Base-by-base conservation (phyloP, 1,284 basidiomycete species). In the Puccinia triticina region DNA sequence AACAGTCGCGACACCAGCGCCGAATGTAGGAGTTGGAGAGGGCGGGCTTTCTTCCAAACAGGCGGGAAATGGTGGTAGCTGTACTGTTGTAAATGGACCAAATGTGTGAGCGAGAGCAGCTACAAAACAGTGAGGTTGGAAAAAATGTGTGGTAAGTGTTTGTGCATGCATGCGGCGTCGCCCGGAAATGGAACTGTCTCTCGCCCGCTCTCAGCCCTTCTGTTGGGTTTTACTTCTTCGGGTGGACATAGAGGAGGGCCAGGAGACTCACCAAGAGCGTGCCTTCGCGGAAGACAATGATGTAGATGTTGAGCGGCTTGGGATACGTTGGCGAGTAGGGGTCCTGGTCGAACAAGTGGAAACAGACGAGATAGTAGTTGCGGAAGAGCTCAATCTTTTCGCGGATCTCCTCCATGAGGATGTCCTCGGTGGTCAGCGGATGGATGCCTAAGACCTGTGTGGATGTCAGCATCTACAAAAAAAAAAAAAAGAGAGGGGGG, bases 371-470 rank as follows among this genome's bases (percentile, higher is more conserved):
- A 87, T 98, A 99, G 88, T 99, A 99, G 87, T 97, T 98, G 82
- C 96, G 90, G 90, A 99, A 99, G 26, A 99, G 91, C 87, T 99
- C 97, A 85, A 99, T 99, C 90, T 99, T 99, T 88, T 99, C 97
- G 85, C 97, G 94, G 55, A 95, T 94, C 89, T 99, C 97, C 88
- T 99, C 96, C 92, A 98, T 98, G 85, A 95, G 92, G 86, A 99
- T 99, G 89, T 99, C 97, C 89, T 99, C 97, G 21, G 96, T 97
- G 7, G 97, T 99, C 84, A 99, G 90, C 3, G 97, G 97, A 88
- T 99, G 97, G 86, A 99, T 98, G 21, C 91, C 91, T 88, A 98
- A 99, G 18, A 96, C 95, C 94, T 96, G n/a, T n/a, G n/a, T n/a
- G n/a, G n/a, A n/a, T n/a, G 84, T 11, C 18, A 29, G 3, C 29